Percentiles rank a stretch among this genome's conserved stretches.
These are phyloP conservation scores for Trichoderma orchidacearum DNA, from an alignment of 495 filamentous ascomycete species.

Conservation along the genomic window DNA sequence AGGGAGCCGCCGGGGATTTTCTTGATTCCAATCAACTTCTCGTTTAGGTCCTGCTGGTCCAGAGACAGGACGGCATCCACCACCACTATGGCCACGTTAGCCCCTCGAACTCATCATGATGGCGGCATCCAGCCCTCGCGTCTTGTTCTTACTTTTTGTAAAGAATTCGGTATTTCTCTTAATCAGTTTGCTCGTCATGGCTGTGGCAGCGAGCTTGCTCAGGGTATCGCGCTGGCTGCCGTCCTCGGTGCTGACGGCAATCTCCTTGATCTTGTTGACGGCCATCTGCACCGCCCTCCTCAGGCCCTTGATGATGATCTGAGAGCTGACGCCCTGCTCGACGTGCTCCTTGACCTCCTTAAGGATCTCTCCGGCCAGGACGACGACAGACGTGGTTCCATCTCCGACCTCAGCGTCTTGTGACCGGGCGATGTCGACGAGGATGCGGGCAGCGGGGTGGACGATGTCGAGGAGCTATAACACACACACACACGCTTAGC, in stretches of 20 bases:
- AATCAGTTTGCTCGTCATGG: slow-evolving; percentile 99
- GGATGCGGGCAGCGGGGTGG: slow-evolving; percentile 92
- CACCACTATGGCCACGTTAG: slow-evolving; percentile 53
- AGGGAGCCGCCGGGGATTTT: slow-evolving; percentile 94
- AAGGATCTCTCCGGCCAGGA: slow-evolving; percentile 88
- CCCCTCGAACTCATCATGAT: neutral
- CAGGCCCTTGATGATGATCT: slow-evolving; percentile 93
- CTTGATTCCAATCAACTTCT: slow-evolving; percentile 95
- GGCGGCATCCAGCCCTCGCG: neutral
- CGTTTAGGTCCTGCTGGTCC: slow-evolving; percentile 94
- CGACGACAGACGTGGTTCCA: slow-evolving; percentile 74
- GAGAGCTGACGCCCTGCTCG: slow-evolving; percentile 92
- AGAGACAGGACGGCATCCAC: slow-evolving; percentile 95
- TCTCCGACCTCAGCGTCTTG: slow-evolving; percentile 99
- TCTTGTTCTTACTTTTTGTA: slow-evolving; percentile 64
- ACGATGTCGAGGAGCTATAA: slow-evolving; percentile 88
- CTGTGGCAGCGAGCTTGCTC: slow-evolving; percentile 80
- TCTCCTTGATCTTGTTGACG: slow-evolving; percentile 98
- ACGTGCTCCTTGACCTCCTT: slow-evolving; percentile 93
- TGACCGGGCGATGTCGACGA: slow-evolving; percentile 95
- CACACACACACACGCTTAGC: slow-evolving; percentile 2
- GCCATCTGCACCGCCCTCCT: slow-evolving; percentile 82
- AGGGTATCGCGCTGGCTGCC: slow-evolving; percentile 82
- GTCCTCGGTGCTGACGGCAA: slow-evolving; percentile 76
- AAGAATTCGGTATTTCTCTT: slow-evolving; percentile 96